Evolutionary conservation across 2,329 filamentous ascomycete genomes (phyloP), one percentile per base, ranked within the genome.

Genomic region (Pyrenophora seminiperda): DNA sequence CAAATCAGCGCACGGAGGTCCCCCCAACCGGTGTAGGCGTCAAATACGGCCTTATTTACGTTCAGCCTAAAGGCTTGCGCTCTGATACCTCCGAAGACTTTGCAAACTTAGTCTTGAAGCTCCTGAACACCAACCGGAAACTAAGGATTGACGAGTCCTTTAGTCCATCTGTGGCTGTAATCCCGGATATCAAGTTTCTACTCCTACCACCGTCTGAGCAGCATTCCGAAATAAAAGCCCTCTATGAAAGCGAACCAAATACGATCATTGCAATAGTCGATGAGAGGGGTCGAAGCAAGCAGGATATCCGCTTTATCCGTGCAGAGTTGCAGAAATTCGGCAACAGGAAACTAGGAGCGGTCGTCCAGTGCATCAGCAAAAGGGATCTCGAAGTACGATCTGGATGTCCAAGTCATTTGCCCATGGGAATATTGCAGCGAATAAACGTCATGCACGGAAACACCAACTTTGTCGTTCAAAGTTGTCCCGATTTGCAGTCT

Each of bases 291-390:
- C 42, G 42, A 1, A 45, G 7, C 17, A 45, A 38, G 19, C 4
- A 14, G 2, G 33, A 31, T 2, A 2, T 45, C 2, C 33, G 13
- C 4, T 31, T 38, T 18, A 15, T 45, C 11, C 20, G 24, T 5
- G 31, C 42, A 3, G 42, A 45, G 18, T 14, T 45, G 13, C 42
- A 45, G 19, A 45, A 45, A 18, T 45, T 45, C 10, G 42, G 42
- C 30, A 38, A 45, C 14, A 36, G 24, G 6, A 45, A 45, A 15
- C 9, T 38, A 18, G 42, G 42, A n/a, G 42, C 42, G 5, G 20
- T 45, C 7, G 39, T 41, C 3, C 39, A 31, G 5, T 41, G 33
- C 22, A 30, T 45, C 5, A 36, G 4, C 7, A 41, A 18, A 32
- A 32, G 10, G 22, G 13, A 45, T 17, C 15, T 45, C 2, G 33